These are phyloP conservation scores for Phialocephala sp. DNA, from an alignment of 2,329 filamentous ascomycete species.

Conservation along the genomic window DNA sequence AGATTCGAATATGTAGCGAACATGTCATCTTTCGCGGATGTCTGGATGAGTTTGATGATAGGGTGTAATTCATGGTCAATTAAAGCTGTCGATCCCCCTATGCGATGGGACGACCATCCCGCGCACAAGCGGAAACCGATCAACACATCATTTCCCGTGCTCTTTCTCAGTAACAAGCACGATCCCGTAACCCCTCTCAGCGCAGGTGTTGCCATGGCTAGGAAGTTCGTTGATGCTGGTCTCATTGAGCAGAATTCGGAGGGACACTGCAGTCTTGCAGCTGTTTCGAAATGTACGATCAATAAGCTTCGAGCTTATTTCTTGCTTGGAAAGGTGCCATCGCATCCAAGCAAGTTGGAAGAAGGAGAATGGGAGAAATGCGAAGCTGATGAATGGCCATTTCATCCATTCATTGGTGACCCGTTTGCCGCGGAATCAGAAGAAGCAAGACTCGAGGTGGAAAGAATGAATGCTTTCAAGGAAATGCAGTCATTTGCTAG, in stretches of 20 bases:
- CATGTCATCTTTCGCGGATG: constrained; percentile 33
- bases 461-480: constrained; percentile 24
- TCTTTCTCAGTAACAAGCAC: constrained; percentile 48
- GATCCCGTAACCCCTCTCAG: constrained; percentile 47
- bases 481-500: constrained; percentile 20
- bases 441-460: constrained; percentile 20
- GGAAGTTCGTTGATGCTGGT: constrained; percentile 38
- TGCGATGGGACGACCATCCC: constrained; percentile 41
- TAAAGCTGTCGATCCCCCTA: constrained; percentile 35
- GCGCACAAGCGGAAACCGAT: constrained; percentile 36
- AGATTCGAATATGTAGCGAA: constrained; percentile 34
- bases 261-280: constrained; percentile 38
- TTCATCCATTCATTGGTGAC: constrained; percentile 27
- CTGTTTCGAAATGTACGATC: constrained; percentile 37
- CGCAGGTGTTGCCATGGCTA: constrained; percentile 40
- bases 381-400: constrained; percentile 38
- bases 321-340: constrained; percentile 35
- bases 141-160: constrained; percentile 46
- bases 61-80: constrained; percentile 37
- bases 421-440: constrained; percentile 7
- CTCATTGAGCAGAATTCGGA: constrained; percentile 39
- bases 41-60: constrained; percentile 38
- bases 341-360: constrained; percentile 25
- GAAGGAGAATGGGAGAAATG: constrained; percentile 39
- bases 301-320: constrained; percentile 37